Evolutionary conservation across 441 rosid genomes (phyloP), one percentile per base, ranked within the genome.

Genomic region (Croton setiger): DNA sequence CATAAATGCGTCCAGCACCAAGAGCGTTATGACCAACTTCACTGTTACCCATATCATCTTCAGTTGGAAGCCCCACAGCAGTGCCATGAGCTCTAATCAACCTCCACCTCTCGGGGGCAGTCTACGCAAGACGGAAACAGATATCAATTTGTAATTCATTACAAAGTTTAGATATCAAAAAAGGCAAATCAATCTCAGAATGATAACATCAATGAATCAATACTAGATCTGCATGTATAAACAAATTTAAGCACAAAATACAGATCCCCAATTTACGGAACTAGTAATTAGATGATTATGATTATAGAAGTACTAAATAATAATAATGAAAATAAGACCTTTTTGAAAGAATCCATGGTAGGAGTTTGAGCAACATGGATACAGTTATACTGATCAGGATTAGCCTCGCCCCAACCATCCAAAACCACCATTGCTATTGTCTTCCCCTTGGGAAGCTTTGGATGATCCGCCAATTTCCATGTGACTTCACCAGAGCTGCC

Each of bases 41-140:
- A 68, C 99, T 95, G 81, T 95, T 95, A n/a, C 99, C 99, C 99
- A 95, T 95, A 68, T 95, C 99, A 74, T 95, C 99, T 41, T 95
- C 99, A 13, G 92, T 82, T 9, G 99, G 99, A 36, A 95, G 98
- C 37, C 99, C 99, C 45, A 92, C 99, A 13, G 98, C 97, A 20
- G 70, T 78, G 35, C 98, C 99, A 61, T 95, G 98, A 56, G 99
- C 99, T 76, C 67, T 90, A 68, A 95, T 76, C 80, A 95, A 69
- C 75, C 95, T 88, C 99, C 99, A 95, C 36, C 70, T 85, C 52
- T 86, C 88, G 0, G 99, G 98, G 21, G 78, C 86, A 39, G 81
- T 82, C 98, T 95, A 51, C 4, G 0, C n/a, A 47, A 6, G 47
- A 36, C 48, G 27, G 1, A 9, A 17, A 1, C 9, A 51, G n/a